Conservation (phyloP, 768 basidiomycete genomes). For the Rhodotorula taiwanensis region DNA sequence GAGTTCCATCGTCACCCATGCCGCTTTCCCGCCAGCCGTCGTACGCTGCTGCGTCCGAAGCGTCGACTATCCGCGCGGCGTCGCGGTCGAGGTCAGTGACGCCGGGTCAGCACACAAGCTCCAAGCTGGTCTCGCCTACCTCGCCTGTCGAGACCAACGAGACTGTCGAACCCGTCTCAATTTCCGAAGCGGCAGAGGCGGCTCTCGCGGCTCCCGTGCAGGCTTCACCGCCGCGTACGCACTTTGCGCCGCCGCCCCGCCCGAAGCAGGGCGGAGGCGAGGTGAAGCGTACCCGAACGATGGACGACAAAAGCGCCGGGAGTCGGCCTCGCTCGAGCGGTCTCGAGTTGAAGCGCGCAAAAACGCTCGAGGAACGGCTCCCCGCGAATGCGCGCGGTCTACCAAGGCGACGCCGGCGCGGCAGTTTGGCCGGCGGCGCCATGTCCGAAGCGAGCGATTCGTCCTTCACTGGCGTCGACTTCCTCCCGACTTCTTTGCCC, state of each 20-base stretch:
- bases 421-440: neutral
- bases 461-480: neutral
- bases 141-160: too few species aligned
- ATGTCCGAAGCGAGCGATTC: neutral
- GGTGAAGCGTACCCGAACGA: too few species aligned
- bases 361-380: constrained; percentile 10
- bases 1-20: neutral
- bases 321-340: neutral
- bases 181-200: neutral
- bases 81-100: neutral
- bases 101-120: neutral
- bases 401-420: neutral
- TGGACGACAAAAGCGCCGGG: too few species aligned
- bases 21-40: constrained; percentile 26
- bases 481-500: constrained; percentile 12
- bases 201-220: neutral
- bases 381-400: constrained; percentile 1
- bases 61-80: constrained; percentile 8
- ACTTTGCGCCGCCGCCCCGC: neutral
- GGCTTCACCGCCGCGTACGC: neutral
- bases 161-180: neutral
- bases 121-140: neutral
- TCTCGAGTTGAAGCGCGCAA: constrained; percentile 1
- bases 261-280: too few species aligned
- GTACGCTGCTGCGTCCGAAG: neutral